Evolutionary conservation across 768 basidiomycete species (phyloP).

Genomic region (Naganishia vishniacii): DNA sequence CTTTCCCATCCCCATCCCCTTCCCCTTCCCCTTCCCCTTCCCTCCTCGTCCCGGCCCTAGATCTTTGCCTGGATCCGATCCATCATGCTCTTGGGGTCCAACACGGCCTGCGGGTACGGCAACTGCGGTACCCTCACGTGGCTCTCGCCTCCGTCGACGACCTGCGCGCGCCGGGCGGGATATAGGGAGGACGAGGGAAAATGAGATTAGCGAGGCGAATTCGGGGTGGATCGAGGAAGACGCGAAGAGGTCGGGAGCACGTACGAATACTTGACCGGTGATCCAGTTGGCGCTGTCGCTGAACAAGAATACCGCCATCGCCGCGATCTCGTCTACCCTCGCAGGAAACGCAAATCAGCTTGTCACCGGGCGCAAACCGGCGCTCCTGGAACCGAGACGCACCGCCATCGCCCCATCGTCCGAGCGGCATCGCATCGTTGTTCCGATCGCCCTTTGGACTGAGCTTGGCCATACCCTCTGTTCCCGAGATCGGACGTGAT

Average conservation of each 20-base stretch:
- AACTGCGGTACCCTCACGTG: constrained; percentile 33
- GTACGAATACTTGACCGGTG: constrained; percentile 65
- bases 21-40: too few relatives aligned
- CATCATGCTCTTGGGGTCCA: constrained; percentile 39
- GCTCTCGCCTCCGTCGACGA: constrained; percentile 48
- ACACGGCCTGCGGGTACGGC: constrained; percentile 42
- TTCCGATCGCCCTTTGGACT: constrained; percentile 37
- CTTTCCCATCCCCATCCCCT: too few relatives aligned
- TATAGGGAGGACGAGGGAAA: too few relatives aligned
- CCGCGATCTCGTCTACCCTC: constrained; percentile 58
- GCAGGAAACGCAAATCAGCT: background rate
- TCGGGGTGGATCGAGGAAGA: constrained; percentile 20
- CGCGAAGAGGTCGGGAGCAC: constrained; percentile 22
- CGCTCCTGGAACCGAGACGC: too few relatives aligned
- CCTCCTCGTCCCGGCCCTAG: too few relatives aligned
- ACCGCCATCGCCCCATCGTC: constrained; percentile 38
- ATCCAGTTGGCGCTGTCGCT: constrained; percentile 72
- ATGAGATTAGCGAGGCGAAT: constrained; percentile 5
- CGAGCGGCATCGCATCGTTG: constrained; percentile 33
- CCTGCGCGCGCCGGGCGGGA: constrained; percentile 27
- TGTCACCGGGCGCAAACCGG: background rate
- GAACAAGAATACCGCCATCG: constrained; percentile 71
- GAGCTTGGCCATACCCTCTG: constrained; percentile 57
- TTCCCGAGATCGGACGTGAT: constrained; percentile 61
- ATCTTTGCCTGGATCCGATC: constrained; percentile 36